Evolutionary conservation across 225 moss, liverwort and hornwort genomes (phyloP).

Genomic region (Neckera pumila): DNA sequence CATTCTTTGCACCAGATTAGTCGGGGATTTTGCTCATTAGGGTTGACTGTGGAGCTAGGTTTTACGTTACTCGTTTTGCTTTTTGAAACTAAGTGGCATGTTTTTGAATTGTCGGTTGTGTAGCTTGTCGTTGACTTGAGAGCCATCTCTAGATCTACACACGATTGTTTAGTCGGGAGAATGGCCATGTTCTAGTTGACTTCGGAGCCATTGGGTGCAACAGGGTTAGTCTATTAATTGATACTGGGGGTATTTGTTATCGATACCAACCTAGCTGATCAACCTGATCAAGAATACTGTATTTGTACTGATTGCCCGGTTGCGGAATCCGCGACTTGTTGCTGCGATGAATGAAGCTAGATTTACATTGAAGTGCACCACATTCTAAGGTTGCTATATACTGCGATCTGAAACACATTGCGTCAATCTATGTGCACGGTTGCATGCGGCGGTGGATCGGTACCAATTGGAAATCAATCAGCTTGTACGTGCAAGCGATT

Average conservation of each 20-base stretch:
- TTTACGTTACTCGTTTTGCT: not conserved
- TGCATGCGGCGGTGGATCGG: not conserved
- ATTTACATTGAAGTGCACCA: not conserved
- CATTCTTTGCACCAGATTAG: not conserved
- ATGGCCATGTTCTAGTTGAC: not conserved
- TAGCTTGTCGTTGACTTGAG: not conserved
- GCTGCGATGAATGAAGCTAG: not conserved
- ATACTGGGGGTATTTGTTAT: not conserved
- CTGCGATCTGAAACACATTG: not conserved
- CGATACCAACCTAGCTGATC: not conserved
- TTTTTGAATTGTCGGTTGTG: not conserved
- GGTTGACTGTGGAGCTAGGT: not conserved
- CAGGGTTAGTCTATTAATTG: not conserved
- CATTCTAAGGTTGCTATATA: not conserved
- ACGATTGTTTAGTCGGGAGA: not conserved
- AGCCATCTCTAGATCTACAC: not conserved
- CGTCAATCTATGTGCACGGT: not conserved
- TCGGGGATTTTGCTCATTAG: too few relatives aligned
- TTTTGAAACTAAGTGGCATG: not conserved
- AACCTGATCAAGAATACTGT: not conserved
- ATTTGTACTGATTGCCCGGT: not conserved
- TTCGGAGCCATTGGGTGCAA: not conserved
- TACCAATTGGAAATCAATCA: not conserved
- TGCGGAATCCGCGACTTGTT: not conserved
- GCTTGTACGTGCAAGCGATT: not conserved